phyloP scores from a whole-genome alignment of 2,329 filamentous ascomycete species.

The Hypoxylon rubiginosum region DNA sequence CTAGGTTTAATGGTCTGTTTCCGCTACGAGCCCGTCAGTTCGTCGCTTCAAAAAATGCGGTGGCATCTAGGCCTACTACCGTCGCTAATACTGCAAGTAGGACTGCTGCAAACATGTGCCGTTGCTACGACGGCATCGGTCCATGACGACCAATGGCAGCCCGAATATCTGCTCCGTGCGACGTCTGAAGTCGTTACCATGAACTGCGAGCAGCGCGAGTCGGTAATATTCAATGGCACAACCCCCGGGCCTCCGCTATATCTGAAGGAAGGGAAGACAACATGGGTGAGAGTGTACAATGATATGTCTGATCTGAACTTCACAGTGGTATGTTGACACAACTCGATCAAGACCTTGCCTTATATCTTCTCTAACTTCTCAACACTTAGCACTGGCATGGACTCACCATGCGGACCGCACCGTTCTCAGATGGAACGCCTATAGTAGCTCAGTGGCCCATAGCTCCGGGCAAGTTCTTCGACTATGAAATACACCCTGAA shows the following conservation, averaged over 20 bases:
- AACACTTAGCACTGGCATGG: slow-evolving; percentile 74
- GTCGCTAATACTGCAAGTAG: slow-evolving; percentile 40
- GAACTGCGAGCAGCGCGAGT: slow-evolving; percentile 61
- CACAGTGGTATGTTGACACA: slow-evolving; percentile 62
- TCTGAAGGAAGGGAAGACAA: slow-evolving; percentile 62
- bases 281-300: slow-evolving; percentile 72
- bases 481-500: slow-evolving; percentile 72
- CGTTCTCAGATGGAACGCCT: slow-evolving; percentile 75
- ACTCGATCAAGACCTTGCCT: neutral
- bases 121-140: slow-evolving; percentile 40
- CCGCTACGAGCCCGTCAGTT: slow-evolving; percentile 28
- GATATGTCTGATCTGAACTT: slow-evolving; percentile 65
- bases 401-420: slow-evolving; percentile 68
- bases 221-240: slow-evolving; percentile 66
- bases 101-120: slow-evolving; percentile 42
- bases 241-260: slow-evolving; percentile 64
- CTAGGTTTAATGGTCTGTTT: slow-evolving; percentile 40
- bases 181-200: slow-evolving; percentile 57
- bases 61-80: slow-evolving; percentile 41
- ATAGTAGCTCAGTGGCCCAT: slow-evolving; percentile 75
- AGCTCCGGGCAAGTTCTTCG: slow-evolving; percentile 71
- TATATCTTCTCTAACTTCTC: slow-evolving; percentile 27
- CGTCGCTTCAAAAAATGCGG: slow-evolving; percentile 43
- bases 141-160: slow-evolving; percentile 50
- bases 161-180: slow-evolving; percentile 50